These are phyloP conservation scores for Talaromyces verruculosus DNA, from an alignment of 2,329 filamentous ascomycete genomes.

Conservation along the genomic window DNA sequence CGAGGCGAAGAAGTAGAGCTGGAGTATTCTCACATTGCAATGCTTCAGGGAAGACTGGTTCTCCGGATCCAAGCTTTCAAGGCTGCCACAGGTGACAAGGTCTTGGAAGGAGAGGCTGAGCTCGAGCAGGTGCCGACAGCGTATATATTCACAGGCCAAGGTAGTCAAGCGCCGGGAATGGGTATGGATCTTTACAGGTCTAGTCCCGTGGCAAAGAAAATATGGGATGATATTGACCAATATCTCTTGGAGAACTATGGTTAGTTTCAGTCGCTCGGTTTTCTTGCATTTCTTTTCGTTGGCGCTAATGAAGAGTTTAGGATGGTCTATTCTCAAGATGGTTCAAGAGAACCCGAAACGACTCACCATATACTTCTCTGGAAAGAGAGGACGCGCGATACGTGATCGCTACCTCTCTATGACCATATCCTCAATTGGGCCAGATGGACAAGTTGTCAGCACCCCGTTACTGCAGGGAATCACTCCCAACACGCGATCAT, in stretches of 20 bases:
- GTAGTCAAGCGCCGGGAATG: conserved; percentile 98
- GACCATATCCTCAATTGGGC: conserved; percentile 57
- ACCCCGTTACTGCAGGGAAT: conserved; percentile 97
- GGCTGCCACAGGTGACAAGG: conserved; percentile 93
- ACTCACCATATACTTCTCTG: conserved; percentile 96
- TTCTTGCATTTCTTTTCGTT: neutral
- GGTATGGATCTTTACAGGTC: conserved; percentile 97
- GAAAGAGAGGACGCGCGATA: conserved; percentile 92
- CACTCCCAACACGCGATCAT: conserved; percentile 83
- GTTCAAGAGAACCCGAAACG: conserved; percentile 99
- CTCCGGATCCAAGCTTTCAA: conserved; percentile 97
- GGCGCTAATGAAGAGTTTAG: neutral
- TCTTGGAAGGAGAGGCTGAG: conserved; percentile 88
- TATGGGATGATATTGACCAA: conserved; percentile 96
- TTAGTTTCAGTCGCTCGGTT: conserved; percentile 3
- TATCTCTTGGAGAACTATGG: conserved; percentile 99
- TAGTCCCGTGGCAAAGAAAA: conserved; percentile 89
- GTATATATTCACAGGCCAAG: conserved; percentile 97
- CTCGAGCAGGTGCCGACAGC: conserved; percentile 87
- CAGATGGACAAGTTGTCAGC: conserved; percentile 86
- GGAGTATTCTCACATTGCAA: conserved; percentile 95
- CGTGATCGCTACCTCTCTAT: conserved; percentile 99
- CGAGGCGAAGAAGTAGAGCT: conserved; percentile 95
- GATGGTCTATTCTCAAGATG: conserved; percentile 93
- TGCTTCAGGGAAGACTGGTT: conserved; percentile 76